These are phyloP conservation scores for Tricholoma saponaceum DNA, from an alignment of 768 basidiomycete genomes.

Conservation along the genomic window DNA sequence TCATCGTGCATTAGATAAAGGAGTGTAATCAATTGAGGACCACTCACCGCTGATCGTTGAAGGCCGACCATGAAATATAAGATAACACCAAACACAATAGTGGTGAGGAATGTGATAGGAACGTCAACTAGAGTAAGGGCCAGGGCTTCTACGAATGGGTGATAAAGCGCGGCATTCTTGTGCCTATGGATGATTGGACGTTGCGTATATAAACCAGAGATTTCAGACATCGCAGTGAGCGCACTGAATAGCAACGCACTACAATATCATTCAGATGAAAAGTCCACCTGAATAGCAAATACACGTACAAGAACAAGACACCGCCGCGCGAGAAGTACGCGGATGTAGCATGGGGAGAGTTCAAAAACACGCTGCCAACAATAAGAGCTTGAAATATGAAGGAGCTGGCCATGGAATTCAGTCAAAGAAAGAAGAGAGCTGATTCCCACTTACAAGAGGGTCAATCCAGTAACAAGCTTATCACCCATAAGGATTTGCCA, in stretches of 20 bases:
- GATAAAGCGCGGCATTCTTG: slow-evolving; percentile 53
- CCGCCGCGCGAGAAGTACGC: slow-evolving; percentile 75
- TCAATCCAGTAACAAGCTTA: too few species aligned
- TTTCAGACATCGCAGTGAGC: slow-evolving; percentile 15
- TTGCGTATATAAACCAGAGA: slow-evolving; percentile 47
- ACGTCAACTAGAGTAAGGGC: too few species aligned
- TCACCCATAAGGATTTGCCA: too few species aligned
- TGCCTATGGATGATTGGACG: slow-evolving; percentile 59
- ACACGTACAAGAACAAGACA: slow-evolving; percentile 69
- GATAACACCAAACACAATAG: slow-evolving; percentile 40
- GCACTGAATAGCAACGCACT: slow-evolving; percentile 11
- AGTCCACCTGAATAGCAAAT: neutral
- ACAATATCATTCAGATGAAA: neutral
- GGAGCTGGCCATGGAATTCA: slow-evolving; percentile 28
- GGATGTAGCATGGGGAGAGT: slow-evolving; percentile 47
- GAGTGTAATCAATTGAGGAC: neutral
- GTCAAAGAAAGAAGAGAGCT: neutral
- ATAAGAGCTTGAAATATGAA: slow-evolving; percentile 48
- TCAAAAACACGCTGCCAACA: slow-evolving; percentile 64
- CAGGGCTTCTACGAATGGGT: slow-evolving; percentile 18
- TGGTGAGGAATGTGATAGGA: too few species aligned
- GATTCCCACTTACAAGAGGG: too few species aligned
- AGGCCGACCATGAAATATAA: slow-evolving; percentile 71
- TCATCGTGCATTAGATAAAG: neutral
- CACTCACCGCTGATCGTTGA: too few species aligned